Base-by-base conservation (phyloP, 768 basidiomycete genomes). In the Tricholoma hemisulphureum region DNA sequence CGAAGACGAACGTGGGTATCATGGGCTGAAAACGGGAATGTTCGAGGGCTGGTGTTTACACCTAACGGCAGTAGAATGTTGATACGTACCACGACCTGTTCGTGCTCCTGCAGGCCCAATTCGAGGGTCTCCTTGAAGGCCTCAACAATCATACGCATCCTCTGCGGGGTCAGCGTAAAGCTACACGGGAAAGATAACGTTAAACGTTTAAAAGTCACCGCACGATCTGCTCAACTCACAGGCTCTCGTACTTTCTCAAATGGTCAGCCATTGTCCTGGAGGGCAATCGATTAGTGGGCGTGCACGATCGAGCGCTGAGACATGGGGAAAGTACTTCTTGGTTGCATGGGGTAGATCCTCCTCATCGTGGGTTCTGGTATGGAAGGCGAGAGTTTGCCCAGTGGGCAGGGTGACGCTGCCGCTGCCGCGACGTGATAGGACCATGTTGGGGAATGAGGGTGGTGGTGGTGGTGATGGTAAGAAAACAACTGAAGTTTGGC, bases 1-100 rank as follows among this genome's bases (percentile, higher is more conserved):
- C 91, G 65, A 98, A 98, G 50, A 98, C 97, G 71, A 79, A 99
- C 0, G 97, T 95, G 3, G 97, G 97, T 53, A 98, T 93, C 97
- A 95, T 93, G 16, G 91, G 91, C 92, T 94, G 60, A 20, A 54
- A 50, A n/a, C n/a, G n/a, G n/a, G n/a, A n/a, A n/a, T n/a, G n/a
- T n/a, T n/a, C n/a, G n/a, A n/a, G n/a, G n/a, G n/a, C n/a, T n/a
- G n/a, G n/a, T n/a, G n/a, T n/a, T n/a, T n/a, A n/a, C n/a, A 43
- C 21, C 20, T 13, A 43, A 24, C 2, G 11, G 2, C 14, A 45
- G n/a, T n/a, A 49, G 21, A 34, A 45, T 16, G 45, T 34, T 18
- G 14, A 43, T 55, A 85, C 94, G 65, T 71, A 96, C 96, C 73
- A 98, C 95, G 34, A 89, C 79, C 76, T 98, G 91, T 20, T 85